Conservation (phyloP, 495 filamentous ascomycete species). For the Penicillium crystallinum region DNA sequence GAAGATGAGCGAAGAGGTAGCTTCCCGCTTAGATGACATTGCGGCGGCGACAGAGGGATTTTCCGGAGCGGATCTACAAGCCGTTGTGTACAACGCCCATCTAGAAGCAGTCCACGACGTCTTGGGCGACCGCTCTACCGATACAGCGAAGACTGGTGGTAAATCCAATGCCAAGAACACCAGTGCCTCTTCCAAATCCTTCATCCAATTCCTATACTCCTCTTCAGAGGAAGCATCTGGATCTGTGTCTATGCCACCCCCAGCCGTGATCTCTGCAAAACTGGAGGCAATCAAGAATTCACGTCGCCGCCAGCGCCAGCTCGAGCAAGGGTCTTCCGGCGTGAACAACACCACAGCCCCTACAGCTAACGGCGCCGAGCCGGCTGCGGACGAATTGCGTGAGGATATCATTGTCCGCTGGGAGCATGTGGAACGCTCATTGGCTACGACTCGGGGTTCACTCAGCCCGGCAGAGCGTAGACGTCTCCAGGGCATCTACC, state of each 20-base stretch:
- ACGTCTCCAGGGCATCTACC: slow-evolving; percentile 74
- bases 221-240: slow-evolving; percentile 47
- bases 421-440: slow-evolving; percentile 74
- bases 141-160: slow-evolving; percentile 29
- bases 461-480: slow-evolving; percentile 69
- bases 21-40: slow-evolving; percentile 53
- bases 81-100: slow-evolving; percentile 92
- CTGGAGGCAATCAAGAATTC: slow-evolving; percentile 66
- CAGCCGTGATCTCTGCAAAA: slow-evolving; percentile 67
- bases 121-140: slow-evolving; percentile 58
- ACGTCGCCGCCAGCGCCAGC: slow-evolving; percentile 53
- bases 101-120: slow-evolving; percentile 94
- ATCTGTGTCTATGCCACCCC: slow-evolving; percentile 49
- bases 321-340: slow-evolving; percentile 39
- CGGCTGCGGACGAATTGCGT: slow-evolving; percentile 33
- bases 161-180: slow-evolving; percentile 28
- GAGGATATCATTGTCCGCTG: slow-evolving; percentile 79
- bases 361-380: slow-evolving; percentile 24
- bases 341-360: slow-evolving; percentile 15
- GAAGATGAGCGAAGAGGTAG: slow-evolving; percentile 56
- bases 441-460: slow-evolving; percentile 75
- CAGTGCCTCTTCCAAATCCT: slow-evolving; percentile 42
- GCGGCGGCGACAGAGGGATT: slow-evolving; percentile 82
- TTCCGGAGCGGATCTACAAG: slow-evolving; percentile 90
- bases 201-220: slow-evolving; percentile 81